Conservation (phyloP, 805 yeast species). For the Sungouiozyma ichnusensis region DNA sequence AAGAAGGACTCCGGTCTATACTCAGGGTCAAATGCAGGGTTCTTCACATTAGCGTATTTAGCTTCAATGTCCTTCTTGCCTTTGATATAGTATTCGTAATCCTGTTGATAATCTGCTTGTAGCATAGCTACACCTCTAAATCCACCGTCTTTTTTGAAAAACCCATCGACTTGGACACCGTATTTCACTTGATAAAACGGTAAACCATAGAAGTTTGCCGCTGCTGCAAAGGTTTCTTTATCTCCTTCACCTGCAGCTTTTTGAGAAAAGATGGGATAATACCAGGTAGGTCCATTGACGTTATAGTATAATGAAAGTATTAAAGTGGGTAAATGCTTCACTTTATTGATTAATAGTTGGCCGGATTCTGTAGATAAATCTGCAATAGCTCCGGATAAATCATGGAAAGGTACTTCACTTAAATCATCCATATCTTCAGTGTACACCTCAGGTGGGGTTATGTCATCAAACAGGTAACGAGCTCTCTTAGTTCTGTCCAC, state of each 20-base stretch:
- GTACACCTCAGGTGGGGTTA: slow-evolving; percentile 26
- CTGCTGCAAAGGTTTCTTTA: slow-evolving; percentile 62
- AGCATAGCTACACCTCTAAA: slow-evolving; percentile 70
- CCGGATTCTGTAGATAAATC: slow-evolving; percentile 70
- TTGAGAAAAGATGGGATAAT: slow-evolving; percentile 62
- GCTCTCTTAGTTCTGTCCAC: slow-evolving; percentile 35
- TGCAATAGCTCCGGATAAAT: slow-evolving; percentile 54
- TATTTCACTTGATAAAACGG: slow-evolving; percentile 39
- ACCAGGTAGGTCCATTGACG: slow-evolving; percentile 54
- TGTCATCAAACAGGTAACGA: slow-evolving; percentile 30
- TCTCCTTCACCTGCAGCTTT: slow-evolving; percentile 80
- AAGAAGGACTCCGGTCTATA: slow-evolving; percentile 15
- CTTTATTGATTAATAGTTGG: slow-evolving; percentile 55
- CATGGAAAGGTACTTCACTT: slow-evolving; percentile 39
- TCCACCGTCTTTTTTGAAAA: slow-evolving; percentile 19
- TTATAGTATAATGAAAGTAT: slow-evolving; percentile 58
- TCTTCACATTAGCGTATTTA: slow-evolving; percentile 3
- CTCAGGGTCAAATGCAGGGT: slow-evolving; percentile 7
- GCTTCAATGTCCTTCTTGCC: slow-evolving; percentile 14
- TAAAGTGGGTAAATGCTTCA: slow-evolving; percentile 46
- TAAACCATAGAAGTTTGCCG: slow-evolving; percentile 39
- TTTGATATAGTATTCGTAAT: slow-evolving; percentile 28
- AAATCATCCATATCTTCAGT: slow-evolving; percentile 17
- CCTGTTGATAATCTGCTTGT: slow-evolving; percentile 59
- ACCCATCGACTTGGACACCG: slow-evolving; percentile 33